Evolutionary conservation across 441 rosid species (phyloP), one percentile per base, ranked within the genome.

Genomic region (Erodium texanum): DNA sequence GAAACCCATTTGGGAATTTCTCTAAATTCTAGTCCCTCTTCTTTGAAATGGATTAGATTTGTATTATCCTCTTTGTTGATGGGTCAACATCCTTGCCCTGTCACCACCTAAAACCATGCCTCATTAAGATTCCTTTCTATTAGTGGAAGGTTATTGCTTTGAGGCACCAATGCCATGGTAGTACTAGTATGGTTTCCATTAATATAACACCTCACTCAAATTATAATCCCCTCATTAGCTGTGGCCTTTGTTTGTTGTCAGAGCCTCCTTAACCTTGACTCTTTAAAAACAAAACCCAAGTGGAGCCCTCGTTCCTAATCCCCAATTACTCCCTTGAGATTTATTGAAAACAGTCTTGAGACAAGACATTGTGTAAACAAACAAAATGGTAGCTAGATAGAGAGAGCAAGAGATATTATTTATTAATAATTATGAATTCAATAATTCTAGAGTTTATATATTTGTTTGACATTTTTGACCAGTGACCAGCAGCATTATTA

Each of bases 61-160:
- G 86, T 86, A 80, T 89, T 89, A 89, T 91, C 95, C 78, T 76
- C 77, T 76, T 91, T 79, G 97, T 93, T 93, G 95, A 85, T 82
- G 76, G 90, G 96, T 93, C 96, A 83, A 78, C 96, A 83, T 90
- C 98, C 81, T 71, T 78, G 86, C 85, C 86, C 75, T 87, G 84
- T 88, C 97, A 86, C 85, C 88, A 89, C 95, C 96, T 87, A 91
- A 78, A 88, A 82, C 86, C 78, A 85, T 83, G 93, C 96, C 86
- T 78, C 85, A 84, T 83, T 83, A 74, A 87, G 83, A 89, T 89
- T 86, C 92, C 73, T 81, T 88, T 80, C 91, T 83, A 69, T 76
- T 82, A 78, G 77, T 85, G 75, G 86, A 78, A 83, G 66, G 74
- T 69, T 77, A 7, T 59, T 67, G 69, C 61, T 52, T 65, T 65